phyloP scores from a whole-genome alignment of 306 rosid genomes.

The Prunus salicina region DNA sequence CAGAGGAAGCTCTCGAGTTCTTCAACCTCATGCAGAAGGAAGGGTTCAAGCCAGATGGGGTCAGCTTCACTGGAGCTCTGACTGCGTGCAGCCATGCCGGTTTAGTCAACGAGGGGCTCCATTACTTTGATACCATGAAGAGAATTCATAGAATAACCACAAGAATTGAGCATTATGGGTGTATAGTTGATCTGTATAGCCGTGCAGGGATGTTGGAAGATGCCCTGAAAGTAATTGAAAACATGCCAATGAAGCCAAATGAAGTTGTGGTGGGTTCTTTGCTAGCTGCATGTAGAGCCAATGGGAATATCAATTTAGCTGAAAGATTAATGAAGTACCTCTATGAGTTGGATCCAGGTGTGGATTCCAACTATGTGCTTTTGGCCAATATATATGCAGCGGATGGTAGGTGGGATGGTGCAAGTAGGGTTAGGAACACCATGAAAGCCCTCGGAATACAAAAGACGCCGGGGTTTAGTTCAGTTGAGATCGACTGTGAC shows the following conservation, averaged over 20 bases:
- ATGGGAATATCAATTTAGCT: conserved; percentile 62
- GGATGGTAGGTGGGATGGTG: conserved; percentile 69
- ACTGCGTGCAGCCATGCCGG: conserved; percentile 89
- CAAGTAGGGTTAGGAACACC: conserved; percentile 46
- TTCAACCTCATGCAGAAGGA: conserved; percentile 63
- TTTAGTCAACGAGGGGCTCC: conserved; percentile 55
- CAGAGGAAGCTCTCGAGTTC: conserved; percentile 61
- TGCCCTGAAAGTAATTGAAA: conserved; percentile 55
- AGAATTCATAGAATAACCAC: conserved; percentile 45
- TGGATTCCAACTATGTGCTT: conserved; percentile 81
- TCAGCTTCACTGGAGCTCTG: conserved; percentile 84
- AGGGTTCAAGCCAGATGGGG: conserved; percentile 70
- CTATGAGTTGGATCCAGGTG: conserved; percentile 51
- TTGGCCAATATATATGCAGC: conserved; percentile 86
- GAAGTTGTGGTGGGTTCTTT: conserved; percentile 85
- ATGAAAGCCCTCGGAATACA: conserved; percentile 71
- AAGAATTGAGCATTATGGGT: conserved; percentile 82
- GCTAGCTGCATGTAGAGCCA: conserved; percentile 81
- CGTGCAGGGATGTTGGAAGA: conserved; percentile 83
- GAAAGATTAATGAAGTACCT: conserved; percentile 68
- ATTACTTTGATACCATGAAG: conserved; percentile 61
- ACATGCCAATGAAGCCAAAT: conserved; percentile 84
- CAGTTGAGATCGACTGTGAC: conserved; percentile 69
- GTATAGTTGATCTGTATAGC: conserved; percentile 80
- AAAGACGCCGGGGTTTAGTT: conserved; percentile 75